Percentiles rank a stretch among this genome's conserved stretches.
phyloP scores from a whole-genome alignment of 164 flowering plant genomes.

The Malania oleifera region DNA sequence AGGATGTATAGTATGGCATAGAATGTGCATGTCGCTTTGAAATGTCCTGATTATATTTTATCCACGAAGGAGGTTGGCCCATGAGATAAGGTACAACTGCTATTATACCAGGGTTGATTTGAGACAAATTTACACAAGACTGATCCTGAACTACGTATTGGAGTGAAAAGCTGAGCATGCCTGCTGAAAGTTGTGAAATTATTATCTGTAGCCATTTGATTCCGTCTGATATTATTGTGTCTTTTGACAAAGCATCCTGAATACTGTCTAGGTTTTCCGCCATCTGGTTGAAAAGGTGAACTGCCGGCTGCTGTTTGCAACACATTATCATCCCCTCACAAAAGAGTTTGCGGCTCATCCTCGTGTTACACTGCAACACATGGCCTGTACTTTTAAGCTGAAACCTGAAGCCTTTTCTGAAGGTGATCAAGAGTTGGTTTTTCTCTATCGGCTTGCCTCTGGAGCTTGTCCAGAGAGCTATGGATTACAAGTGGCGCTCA shows the following conservation, averaged over 20 bases:
- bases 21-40: no score
- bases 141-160: no score
- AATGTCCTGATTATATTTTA: no score
- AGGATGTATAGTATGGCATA: no score
- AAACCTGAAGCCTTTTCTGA: constrained; percentile 21
- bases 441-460: constrained; percentile 66
- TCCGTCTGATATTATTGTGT: background rate
- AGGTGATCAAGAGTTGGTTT: constrained; percentile 55
- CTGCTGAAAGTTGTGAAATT: no score
- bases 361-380: constrained; percentile 74
- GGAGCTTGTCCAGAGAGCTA: constrained; percentile 98
- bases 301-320: constrained; percentile 87
- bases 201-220: background rate
- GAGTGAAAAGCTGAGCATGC: no score
- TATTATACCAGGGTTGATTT: no score
- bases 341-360: constrained; percentile 93
- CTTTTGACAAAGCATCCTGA: background rate
- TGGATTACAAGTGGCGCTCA: constrained; percentile 82
- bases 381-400: constrained; percentile 67
- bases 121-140: no score
- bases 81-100: no score
- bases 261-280: constrained; percentile 64
- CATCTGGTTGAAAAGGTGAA: constrained; percentile 90
- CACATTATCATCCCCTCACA: constrained; percentile 92
- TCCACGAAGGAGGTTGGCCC: no score